Percentiles rank a stretch among this genome's conserved stretches.
Evolutionary conservation across 2,329 filamentous ascomycete genomes (phyloP).

Genomic region (Coniella vitis): DNA sequence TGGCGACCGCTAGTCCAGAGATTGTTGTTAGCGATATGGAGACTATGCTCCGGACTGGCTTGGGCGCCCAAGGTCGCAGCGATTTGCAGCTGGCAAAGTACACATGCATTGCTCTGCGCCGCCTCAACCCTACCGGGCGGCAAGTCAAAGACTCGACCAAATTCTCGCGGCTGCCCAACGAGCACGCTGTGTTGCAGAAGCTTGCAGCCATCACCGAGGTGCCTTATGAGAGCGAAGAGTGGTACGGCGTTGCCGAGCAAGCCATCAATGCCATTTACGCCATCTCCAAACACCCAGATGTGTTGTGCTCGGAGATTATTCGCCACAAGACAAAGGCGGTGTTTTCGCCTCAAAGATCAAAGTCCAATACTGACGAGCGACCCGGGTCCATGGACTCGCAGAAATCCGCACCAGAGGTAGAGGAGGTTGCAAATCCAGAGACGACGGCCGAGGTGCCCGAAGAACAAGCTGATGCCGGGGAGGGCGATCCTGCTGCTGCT

Average conservation of each 20-base stretch:
- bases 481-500: conserved; percentile 14
- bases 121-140: conserved; percentile 81
- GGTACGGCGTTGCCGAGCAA: conserved; percentile 93
- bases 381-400: conserved; percentile 16
- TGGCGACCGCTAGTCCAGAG: conserved; percentile 84
- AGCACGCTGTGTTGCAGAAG: conserved; percentile 77
- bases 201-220: conserved; percentile 82
- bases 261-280: conserved; percentile 93
- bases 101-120: conserved; percentile 85
- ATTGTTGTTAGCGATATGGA: conserved; percentile 95
- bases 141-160: conserved; percentile 67
- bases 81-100: conserved; percentile 90
- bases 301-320: conserved; percentile 84
- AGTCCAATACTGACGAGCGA: conserved; percentile 32
- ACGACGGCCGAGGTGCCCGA: conserved; percentile 16
- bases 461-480: conserved; percentile 16
- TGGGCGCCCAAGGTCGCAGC: conserved; percentile 70
- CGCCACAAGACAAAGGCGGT: conserved; percentile 79
- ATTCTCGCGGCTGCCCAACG: conserved; percentile 77
- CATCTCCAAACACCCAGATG: conserved; percentile 88
- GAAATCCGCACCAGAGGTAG: conserved; percentile 22
- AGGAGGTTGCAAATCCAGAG: conserved; percentile 27
- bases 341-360: conserved; percentile 45
- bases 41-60: conserved; percentile 82
- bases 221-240: conserved; percentile 84